Evolutionary conservation across 2,329 filamentous ascomycete species (phyloP).

Genomic region (Acephala macrosclerotiorum): DNA sequence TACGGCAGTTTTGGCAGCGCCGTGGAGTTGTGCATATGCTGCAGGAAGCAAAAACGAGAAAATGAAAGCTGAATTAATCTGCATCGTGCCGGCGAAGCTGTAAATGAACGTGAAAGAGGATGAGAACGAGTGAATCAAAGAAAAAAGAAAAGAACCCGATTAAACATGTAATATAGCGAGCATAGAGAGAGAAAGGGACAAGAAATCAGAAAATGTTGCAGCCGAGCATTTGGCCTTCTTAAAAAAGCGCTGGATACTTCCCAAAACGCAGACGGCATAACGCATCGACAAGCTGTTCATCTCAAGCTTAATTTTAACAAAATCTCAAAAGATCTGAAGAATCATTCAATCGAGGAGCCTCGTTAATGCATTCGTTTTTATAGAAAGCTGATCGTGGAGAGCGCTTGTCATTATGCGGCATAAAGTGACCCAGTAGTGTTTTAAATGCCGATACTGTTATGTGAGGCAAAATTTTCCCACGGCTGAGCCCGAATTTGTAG

Average conservation of each 20-base stretch:
- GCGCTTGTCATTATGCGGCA: slow-evolving; percentile 10
- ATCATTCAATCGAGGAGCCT: slow-evolving; percentile 12
- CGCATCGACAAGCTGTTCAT: slow-evolving; percentile 17
- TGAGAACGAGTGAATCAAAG: background rate
- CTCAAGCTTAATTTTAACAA: slow-evolving; percentile 1
- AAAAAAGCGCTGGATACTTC: slow-evolving; percentile 10
- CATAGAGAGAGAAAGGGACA: slow-evolving; percentile 11
- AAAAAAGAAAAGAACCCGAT: background rate
- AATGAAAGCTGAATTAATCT: slow-evolving; percentile 9
- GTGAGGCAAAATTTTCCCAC: background rate
- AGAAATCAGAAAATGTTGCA: slow-evolving; percentile 3
- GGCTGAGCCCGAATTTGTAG: background rate
- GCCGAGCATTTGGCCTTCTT: background rate
- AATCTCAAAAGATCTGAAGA: background rate
- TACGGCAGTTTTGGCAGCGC: slow-evolving; percentile 24
- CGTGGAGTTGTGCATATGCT: slow-evolving; percentile 20
- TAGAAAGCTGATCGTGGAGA: background rate
- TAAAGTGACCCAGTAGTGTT: slow-evolving; percentile 12
- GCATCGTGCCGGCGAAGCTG: background rate
- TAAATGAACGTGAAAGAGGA: background rate
- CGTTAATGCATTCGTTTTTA: background rate
- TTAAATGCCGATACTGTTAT: slow-evolving; percentile 12
- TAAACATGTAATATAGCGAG: slow-evolving; percentile 10
- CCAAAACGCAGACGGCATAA: slow-evolving; percentile 11
- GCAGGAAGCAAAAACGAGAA: slow-evolving; percentile 10